Percentiles rank a stretch among this genome's conserved stretches.
These are phyloP conservation scores for Alopecurus myosuroides DNA, from an alignment of 176 grass and related monocot species.

Conservation along the genomic window DNA sequence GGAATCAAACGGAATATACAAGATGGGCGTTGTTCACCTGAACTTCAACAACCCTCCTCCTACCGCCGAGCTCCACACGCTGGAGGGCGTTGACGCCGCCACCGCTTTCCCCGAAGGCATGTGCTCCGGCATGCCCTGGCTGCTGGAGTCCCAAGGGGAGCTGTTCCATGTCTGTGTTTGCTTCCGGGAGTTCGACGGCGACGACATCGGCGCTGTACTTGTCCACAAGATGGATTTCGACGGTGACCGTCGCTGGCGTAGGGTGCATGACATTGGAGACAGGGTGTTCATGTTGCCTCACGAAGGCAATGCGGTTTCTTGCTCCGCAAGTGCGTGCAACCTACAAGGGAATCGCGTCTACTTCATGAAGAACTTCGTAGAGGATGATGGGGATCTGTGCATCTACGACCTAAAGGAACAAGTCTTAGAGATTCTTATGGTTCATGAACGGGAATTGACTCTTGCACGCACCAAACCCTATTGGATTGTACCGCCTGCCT, in stretches of 20 bases:
- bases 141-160: not conserved
- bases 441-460: not conserved
- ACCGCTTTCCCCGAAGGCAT: not conserved
- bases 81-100: not conserved
- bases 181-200: not conserved
- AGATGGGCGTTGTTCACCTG: not conserved
- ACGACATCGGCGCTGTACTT: not conserved
- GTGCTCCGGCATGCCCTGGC: not conserved
- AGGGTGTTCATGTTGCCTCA: not conserved
- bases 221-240: conserved; percentile 12
- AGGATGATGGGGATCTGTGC: not conserved
- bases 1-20: not conserved
- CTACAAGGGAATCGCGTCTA: not conserved
- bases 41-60: not conserved
- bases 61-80: not conserved
- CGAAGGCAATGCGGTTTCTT: not conserved
- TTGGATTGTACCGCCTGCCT: not conserved
- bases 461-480: not conserved
- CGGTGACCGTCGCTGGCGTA: not conserved
- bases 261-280: conserved; percentile 10
- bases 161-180: not conserved
- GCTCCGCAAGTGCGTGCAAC: not conserved
- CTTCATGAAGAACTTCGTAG: not conserved
- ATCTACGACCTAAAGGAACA: conserved; percentile 7
- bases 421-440: not conserved